Base-by-base conservation (phyloP, 495 filamentous ascomycete genomes). In the Articulospora tetracladia region DNA sequence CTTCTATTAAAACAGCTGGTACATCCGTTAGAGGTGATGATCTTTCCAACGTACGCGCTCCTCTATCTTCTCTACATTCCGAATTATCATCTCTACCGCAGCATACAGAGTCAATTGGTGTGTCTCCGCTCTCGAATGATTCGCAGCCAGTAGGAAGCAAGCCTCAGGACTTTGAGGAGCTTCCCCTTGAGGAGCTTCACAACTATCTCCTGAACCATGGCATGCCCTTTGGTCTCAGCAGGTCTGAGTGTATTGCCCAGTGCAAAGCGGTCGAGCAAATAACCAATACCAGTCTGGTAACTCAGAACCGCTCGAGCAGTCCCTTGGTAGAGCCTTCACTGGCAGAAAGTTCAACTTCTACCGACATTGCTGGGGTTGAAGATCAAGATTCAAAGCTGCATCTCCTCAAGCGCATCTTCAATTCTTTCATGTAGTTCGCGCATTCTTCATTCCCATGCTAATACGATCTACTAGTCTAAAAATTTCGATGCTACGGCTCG, bases 401-500 rank as follows among this genome's bases (percentile, higher is more conserved):
- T 15, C 3, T 44, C n/a, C 3, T 44, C 8, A 44, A 8, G 8
- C 39, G 11, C 39, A n/a, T n/a, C n/a, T n/a, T 44, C n/a, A 32
- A 4, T 44, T 3, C 39, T 3, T 44, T 15, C 8, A 44, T 44
- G 10, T 11, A 3, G 39, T 15, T 8, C 17, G 10, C 39, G 39
- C 39, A 44, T 44, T 44, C 8, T 12, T 15, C 10, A 8, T 3
- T 44, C 3, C 15, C 8, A 7, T 44, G 39, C 10, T 44, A n/a
- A 44, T 11, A 3, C 30, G 30, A 56, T n/a, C n/a, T 39, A 30
- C 3, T 49, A 57, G 55, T 48, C 32, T 19, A 27, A 48, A 17
- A 57, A 49, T 39, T 57, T 30, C 24, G n/a, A n/a, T 19, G 39
- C 55, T 8, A 57, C 49, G 55, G 41, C 36, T n/a, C 39, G 41